A percentile compares a stretch with the other conserved stretches of the same genome.
Conservation (phyloP, 176 grass and related monocot species). For the Pharus latifolius region DNA sequence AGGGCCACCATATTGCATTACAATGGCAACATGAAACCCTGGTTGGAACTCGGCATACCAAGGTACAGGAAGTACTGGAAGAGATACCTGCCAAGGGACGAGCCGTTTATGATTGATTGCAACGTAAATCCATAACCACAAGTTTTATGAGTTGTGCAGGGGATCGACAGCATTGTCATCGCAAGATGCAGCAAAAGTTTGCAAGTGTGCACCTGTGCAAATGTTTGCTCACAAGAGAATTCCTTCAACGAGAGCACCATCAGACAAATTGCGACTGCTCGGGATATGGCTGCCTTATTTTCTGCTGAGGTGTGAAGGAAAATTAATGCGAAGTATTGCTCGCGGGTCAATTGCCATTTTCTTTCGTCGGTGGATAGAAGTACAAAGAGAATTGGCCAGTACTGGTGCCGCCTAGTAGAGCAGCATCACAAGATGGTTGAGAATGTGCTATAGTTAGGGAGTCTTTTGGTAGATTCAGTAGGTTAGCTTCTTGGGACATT, state of each 20-base stretch:
- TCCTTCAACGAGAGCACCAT: not conserved
- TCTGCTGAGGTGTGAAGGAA: not conserved
- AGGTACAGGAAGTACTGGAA: slow-evolving; percentile 73
- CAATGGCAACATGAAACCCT: slow-evolving; percentile 85
- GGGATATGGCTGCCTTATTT: too few relatives aligned
- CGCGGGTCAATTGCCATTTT: not conserved
- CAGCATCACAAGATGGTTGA: not conserved
- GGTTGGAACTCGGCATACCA: slow-evolving; percentile 55
- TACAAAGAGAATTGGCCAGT: not conserved
- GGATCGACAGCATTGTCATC: not conserved
- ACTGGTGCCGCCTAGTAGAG: not conserved
- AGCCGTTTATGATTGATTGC: slow-evolving; percentile 57
- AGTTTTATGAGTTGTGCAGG: not conserved
- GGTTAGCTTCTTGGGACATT: not conserved
- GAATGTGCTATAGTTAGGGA: not conserved
- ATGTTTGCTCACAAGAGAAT: not conserved
- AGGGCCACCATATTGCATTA: slow-evolving; percentile 51
- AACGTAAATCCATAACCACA: slow-evolving; percentile 58
- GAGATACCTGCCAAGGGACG: slow-evolving; percentile 48
- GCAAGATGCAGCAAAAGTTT: not conserved
- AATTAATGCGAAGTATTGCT: not conserved
- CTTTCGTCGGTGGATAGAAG: not conserved
- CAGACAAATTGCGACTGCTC: not conserved
- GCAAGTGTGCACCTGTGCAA: not conserved
- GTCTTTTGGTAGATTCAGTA: slow-evolving; percentile 5